Evolutionary conservation across 2,329 filamentous ascomycete species (phyloP), one percentile per base, ranked within the genome.

Genomic region (Zalaria obscura): DNA sequence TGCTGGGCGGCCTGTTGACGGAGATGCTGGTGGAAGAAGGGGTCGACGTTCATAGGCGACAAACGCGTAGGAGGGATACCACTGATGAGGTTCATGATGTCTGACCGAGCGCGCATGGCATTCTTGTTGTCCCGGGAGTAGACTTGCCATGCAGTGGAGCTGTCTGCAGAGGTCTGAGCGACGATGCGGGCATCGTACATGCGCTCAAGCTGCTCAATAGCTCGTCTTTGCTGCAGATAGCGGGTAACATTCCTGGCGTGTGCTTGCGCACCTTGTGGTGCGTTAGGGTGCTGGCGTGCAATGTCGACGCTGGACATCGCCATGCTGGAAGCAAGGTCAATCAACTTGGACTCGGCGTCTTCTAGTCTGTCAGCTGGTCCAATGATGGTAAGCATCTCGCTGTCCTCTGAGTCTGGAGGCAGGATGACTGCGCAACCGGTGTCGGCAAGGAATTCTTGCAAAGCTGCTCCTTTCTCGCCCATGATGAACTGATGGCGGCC

Each of bases 401-500:
- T 83, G 43, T 91, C 83, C 40, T 84, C 78, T 25, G 80, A 76
- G 26, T 71, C 71, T 5, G 86, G 75, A 40, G 80, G 89, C 36
- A 96, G 64, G 43, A 96, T 75, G 45, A 96, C 80, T 35, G 83
- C 76, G 62, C 91, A 98, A 47, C 89, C 89, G 44, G 91, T 96
- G 55, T 94, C 78, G 36, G 79, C 73, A 49, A 95, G 78, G 68
- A 98, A 95, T 36, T 94, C 78, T 44, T 95, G 78, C 29, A 85
- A 70, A 11, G 84, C 78, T 47, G 83, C 74, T 46, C 84, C 87
- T 47, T 80, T 75, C 47, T 89, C 79, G 40, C 89, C 89, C 48
- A 94, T 79, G 55, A 98, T 91, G 68, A 95, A 96, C 59, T 93
- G 88, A 59, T 96, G 91, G 40, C 86, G 79, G 38, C 85, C 86